Percentiles rank a stretch among this genome's conserved stretches.
phyloP scores from a whole-genome alignment of 1,284 basidiomycete genomes.

The Pisolithus thermaeus region DNA sequence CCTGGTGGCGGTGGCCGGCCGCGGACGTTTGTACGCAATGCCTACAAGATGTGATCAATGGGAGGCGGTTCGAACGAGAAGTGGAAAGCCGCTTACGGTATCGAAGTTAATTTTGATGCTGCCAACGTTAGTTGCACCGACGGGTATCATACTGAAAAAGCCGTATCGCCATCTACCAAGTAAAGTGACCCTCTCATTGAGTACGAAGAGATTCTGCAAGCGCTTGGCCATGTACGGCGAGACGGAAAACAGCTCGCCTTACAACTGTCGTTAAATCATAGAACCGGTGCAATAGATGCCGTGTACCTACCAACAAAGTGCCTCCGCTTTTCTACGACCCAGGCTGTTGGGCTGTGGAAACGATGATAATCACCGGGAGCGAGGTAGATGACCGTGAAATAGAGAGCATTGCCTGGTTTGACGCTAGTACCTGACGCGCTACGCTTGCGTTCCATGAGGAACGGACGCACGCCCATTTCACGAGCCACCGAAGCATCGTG shows the following conservation, averaged over 20 bases:
- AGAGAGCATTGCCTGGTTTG: slow-evolving; percentile 75
- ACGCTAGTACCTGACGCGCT: slow-evolving; percentile 43
- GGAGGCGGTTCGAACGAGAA: neutral
- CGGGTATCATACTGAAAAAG: slow-evolving; percentile 96
- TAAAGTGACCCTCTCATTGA: slow-evolving; percentile 97
- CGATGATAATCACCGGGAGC: slow-evolving; percentile 98
- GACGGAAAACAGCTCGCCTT: slow-evolving; percentile 92
- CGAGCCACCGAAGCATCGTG: slow-evolving; percentile 66
- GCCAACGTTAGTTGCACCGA: slow-evolving; percentile 97
- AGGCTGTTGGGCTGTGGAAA: slow-evolving; percentile 93
- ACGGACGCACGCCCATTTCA: slow-evolving; percentile 55
- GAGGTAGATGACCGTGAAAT: slow-evolving; percentile 94
- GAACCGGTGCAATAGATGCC: neutral
- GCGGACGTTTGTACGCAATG: slow-evolving; percentile 79
- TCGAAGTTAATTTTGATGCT: slow-evolving; percentile 98
- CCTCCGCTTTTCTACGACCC: slow-evolving; percentile 94
- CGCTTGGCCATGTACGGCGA: slow-evolving; percentile 94
- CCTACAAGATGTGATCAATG: slow-evolving; percentile 31
- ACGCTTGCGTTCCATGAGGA: slow-evolving; percentile 34
- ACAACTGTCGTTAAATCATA: neutral
- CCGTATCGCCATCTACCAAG: slow-evolving; percentile 94
- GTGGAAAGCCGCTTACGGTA: slow-evolving; percentile 42
- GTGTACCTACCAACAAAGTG: slow-evolving; percentile 81
- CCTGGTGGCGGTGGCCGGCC: slow-evolving; percentile 73
- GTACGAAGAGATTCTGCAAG: slow-evolving; percentile 89